Evolutionary conservation across 371 early-diverging fungal species (phyloP).

Genomic region (Blakeslea trispora): DNA sequence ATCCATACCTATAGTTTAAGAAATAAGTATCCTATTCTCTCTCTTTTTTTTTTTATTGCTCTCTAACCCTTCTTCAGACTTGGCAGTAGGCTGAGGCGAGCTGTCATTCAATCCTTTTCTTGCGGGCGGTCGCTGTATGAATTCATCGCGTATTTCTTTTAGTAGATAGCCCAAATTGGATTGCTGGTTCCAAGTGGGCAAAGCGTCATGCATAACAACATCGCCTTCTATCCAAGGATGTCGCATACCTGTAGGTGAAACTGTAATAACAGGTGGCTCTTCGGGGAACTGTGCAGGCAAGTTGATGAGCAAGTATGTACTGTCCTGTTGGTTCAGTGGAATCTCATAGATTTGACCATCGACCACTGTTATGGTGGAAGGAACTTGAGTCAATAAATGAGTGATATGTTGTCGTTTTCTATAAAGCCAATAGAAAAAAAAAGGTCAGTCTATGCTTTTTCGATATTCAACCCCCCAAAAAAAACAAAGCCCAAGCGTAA

Average conservation of each 20-base stretch:
- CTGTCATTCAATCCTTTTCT: slow-evolving; percentile 17
- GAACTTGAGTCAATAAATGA: slow-evolving; percentile 37
- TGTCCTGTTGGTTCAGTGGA: slow-evolving; percentile 26
- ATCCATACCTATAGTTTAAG: slow-evolving; percentile 32
- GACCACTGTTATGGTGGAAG: slow-evolving; percentile 26
- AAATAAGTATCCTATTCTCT: slow-evolving; percentile 1
- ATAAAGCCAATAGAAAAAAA: neutral
- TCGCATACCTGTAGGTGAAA: slow-evolving; percentile 53
- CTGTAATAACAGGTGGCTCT: slow-evolving; percentile 59
- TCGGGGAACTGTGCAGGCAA: slow-evolving; percentile 57
- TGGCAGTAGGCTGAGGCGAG: neutral
- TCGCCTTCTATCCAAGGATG: slow-evolving; percentile 62
- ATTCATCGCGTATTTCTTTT: slow-evolving; percentile 56
- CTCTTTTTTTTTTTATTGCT: neutral
- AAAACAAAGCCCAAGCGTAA: too few relatives aligned
- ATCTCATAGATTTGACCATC: slow-evolving; percentile 51
- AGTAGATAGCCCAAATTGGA: slow-evolving; percentile 52
- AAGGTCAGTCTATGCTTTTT: too few relatives aligned
- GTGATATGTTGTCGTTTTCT: slow-evolving; percentile 48
- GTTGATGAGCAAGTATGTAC: slow-evolving; percentile 38
- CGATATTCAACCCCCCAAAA: too few relatives aligned
- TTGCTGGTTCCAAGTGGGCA: slow-evolving; percentile 29
- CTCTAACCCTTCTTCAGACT: slow-evolving; percentile 26
- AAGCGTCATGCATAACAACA: slow-evolving; percentile 44
- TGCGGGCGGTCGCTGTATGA: slow-evolving; percentile 43